Evolutionary conservation across 164 flowering plant species (phyloP).

Genomic region (Aristolochia contorta): DNA sequence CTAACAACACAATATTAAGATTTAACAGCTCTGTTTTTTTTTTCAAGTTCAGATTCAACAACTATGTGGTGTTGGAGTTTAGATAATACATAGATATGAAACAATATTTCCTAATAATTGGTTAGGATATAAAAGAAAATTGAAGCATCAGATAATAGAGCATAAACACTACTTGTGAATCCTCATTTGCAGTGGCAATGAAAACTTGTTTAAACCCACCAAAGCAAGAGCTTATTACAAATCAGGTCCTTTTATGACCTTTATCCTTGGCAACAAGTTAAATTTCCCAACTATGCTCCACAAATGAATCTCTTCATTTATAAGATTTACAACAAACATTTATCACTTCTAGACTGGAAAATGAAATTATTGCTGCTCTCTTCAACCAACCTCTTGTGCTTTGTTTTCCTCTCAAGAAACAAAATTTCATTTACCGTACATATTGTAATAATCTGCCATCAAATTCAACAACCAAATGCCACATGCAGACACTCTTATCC

Average conservation of each 20-base stretch:
- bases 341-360: conserved; percentile 53
- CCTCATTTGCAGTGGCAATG: conserved; percentile 88
- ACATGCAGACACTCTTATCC: conserved; percentile 78
- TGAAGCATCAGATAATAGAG: too few relatives aligned
- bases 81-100: too few relatives aligned
- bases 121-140: too few relatives aligned
- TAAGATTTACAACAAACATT: conserved; percentile 58
- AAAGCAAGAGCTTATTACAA: conserved; percentile 70
- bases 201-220: conserved; percentile 72
- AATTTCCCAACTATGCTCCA: conserved; percentile 56
- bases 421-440: conserved; percentile 41
- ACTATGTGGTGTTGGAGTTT: too few relatives aligned
- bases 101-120: too few relatives aligned
- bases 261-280: conserved; percentile 40
- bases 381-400: conserved; percentile 41
- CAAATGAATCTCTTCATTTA: conserved; percentile 69
- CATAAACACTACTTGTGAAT: conserved; percentile 53
- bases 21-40: too few relatives aligned
- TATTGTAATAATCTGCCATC: conserved; percentile 60
- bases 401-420: conserved; percentile 44
- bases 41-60: too few relatives aligned
- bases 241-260: conserved; percentile 68
- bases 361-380: conserved; percentile 56
- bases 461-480: conserved; percentile 62
- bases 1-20: too few relatives aligned